phyloP scores from a whole-genome alignment of 306 rosid species.

The Pyrus pyrifolia region DNA sequence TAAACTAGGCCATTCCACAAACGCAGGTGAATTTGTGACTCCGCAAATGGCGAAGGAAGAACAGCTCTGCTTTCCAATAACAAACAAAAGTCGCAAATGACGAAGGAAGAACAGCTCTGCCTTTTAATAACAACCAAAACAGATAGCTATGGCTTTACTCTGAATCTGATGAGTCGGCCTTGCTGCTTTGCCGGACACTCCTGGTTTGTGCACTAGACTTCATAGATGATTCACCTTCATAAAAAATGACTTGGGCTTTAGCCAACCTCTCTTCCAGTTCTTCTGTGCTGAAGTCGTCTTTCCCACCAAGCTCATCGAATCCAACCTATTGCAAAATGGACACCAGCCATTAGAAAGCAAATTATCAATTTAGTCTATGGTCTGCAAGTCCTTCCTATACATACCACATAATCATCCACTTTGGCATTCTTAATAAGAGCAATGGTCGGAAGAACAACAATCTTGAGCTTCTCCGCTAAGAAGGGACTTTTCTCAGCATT shows the following conservation, averaged over 20 bases:
- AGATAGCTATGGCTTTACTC: slow-evolving; percentile 23
- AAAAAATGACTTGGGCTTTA: slow-evolving; percentile 70
- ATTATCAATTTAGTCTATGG: neutral
- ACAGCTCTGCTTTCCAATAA: neutral
- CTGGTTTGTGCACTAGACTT: slow-evolving; percentile 42
- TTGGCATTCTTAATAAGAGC: slow-evolving; percentile 91
- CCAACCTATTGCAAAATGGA: slow-evolving; percentile 57
- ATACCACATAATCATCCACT: slow-evolving; percentile 97
- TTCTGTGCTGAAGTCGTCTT: slow-evolving; percentile 88
- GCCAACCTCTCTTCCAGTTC: slow-evolving; percentile 84
- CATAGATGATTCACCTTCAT: slow-evolving; percentile 75
- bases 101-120: neutral
- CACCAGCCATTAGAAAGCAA: neutral
- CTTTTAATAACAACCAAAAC: neutral
- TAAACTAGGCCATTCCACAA: neutral
- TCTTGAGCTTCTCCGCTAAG: slow-evolving; percentile 86
- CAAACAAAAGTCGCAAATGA: neutral
- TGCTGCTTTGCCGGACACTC: slow-evolving; percentile 63
- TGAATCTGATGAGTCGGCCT: slow-evolving; percentile 82
- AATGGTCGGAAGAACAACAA: slow-evolving; percentile 83
- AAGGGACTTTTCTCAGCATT: slow-evolving; percentile 95
- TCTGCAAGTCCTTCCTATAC: slow-evolving; percentile 6
- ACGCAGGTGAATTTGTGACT: neutral
- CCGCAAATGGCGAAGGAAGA: neutral
- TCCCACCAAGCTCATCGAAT: slow-evolving; percentile 93